Evolutionary conservation across 176 grass and related monocot genomes (phyloP).

Genomic region (Microstegium vimineum): DNA sequence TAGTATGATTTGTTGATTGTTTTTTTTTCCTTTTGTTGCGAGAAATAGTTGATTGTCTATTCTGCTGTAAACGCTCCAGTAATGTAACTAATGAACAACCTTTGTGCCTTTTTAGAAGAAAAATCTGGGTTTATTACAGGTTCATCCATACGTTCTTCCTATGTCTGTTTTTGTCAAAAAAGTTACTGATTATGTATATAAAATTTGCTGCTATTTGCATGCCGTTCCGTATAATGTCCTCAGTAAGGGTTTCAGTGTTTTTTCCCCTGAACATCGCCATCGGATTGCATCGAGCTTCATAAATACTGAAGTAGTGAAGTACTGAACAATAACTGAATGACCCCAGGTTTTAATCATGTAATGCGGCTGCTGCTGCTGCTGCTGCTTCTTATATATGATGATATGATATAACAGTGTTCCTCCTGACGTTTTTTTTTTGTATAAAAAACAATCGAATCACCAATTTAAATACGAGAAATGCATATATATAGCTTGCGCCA

Average conservation of each 20-base stretch:
- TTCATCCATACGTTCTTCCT: background rate
- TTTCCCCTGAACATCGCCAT: background rate
- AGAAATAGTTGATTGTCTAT: background rate
- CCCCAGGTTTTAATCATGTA: background rate
- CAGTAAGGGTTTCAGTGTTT: background rate
- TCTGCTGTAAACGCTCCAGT: background rate
- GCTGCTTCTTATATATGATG: no score
- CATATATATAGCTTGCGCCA: background rate
- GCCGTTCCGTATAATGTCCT: background rate
- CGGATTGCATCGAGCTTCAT: background rate
- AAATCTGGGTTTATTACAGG: constrained; percentile 3
- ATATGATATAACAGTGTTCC: no score
- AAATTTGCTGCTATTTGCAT: background rate
- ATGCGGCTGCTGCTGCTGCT: background rate
- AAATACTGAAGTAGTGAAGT: background rate
- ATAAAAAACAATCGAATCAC: background rate
- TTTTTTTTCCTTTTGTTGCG: background rate
- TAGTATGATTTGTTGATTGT: constrained; percentile 25
- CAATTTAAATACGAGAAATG: constrained; percentile 7
- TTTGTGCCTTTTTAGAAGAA: constrained; percentile 4
- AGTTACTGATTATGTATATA: background rate
- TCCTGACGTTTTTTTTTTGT: background rate
- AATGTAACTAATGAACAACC: background rate
- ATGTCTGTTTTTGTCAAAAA: background rate
- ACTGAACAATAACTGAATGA: background rate